A percentile compares a stretch with the other conserved stretches of the same genome.
These are phyloP conservation scores for Populus ilicifolia DNA, from an alignment of 345 rosid species.

Conservation along the genomic window DNA sequence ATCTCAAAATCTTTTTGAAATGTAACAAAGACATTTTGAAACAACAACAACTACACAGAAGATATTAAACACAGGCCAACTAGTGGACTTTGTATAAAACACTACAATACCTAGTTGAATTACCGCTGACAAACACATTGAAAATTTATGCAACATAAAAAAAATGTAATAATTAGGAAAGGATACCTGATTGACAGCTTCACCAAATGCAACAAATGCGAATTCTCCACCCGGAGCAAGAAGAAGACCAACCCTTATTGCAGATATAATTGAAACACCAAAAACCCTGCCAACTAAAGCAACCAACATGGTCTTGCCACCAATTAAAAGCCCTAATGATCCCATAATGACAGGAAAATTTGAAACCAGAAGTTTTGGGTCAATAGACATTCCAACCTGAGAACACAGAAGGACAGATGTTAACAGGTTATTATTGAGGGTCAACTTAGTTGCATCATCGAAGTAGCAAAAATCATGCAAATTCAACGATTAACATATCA, in stretches of 20 bases:
- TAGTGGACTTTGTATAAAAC: not conserved
- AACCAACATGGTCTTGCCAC: constrained; percentile 78
- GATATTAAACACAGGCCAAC: not conserved
- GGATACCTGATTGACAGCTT: constrained; percentile 93
- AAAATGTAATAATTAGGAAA: constrained; percentile 8
- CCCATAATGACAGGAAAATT: constrained; percentile 82
- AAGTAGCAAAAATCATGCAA: constrained; percentile 9
- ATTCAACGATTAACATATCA: constrained; percentile 12
- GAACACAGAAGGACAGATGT: constrained; percentile 27
- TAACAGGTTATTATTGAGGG: constrained; percentile 22
- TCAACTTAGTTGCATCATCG: constrained; percentile 14
- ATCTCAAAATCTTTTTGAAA: not conserved
- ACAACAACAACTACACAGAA: constrained; percentile 1
- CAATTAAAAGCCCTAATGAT: constrained; percentile 73
- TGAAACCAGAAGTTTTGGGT: constrained; percentile 88
- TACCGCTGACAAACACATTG: not conserved
- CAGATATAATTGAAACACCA: constrained; percentile 84
- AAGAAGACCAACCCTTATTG: constrained; percentile 86
- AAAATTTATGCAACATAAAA: not conserved
- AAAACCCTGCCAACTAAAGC: constrained; percentile 71
- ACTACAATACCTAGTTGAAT: constrained; percentile 2
- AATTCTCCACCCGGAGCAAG: constrained; percentile 99
- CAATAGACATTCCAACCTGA: constrained; percentile 99
- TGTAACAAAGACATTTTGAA: constrained; percentile 3
- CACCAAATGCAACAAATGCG: constrained; percentile 98